phyloP scores from a whole-genome alignment of 768 basidiomycete species.

The Trichaptum fuscoviolaceum region DNA sequence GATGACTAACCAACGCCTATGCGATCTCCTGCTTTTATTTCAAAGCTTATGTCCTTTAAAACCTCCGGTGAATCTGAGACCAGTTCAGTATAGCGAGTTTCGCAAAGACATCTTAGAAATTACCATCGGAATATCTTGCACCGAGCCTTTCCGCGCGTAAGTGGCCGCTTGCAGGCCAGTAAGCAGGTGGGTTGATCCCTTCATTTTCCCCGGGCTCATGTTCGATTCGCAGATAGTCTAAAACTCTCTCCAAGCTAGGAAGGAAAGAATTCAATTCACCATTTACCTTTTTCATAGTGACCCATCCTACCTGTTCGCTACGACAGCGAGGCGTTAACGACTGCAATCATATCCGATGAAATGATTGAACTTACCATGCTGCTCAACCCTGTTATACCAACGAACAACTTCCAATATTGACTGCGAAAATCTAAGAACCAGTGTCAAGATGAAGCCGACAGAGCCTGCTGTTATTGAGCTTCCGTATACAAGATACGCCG shows the following conservation, averaged over 20 bases:
- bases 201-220: slow-evolving; percentile 35
- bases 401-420: slow-evolving; percentile 28
- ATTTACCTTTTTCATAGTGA: no score
- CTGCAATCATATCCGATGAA: not conserved
- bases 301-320: no score
- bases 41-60: slow-evolving; percentile 48
- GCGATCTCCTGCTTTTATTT: slow-evolving; percentile 48
- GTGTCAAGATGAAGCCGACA: slow-evolving; percentile 50
- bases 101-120: not conserved
- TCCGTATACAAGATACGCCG: slow-evolving; percentile 47
- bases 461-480: slow-evolving; percentile 31
- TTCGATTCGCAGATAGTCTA: slow-evolving; percentile 43
- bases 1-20: slow-evolving; percentile 39
- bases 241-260: slow-evolving; percentile 34
- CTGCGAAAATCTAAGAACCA: slow-evolving; percentile 16
- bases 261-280: slow-evolving; percentile 1
- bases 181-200: slow-evolving; percentile 40
- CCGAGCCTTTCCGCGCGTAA: slow-evolving; percentile 38
- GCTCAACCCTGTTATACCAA: slow-evolving; percentile 38
- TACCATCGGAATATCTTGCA: slow-evolving; percentile 31
- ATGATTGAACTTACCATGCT: slow-evolving; percentile 25
- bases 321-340: slow-evolving; percentile 10
- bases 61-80: slow-evolving; percentile 43
- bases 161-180: slow-evolving; percentile 46
- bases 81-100: slow-evolving; percentile 5